A percentile compares a stretch with the other conserved stretches of the same genome.
Conservation (phyloP, 2,329 filamentous ascomycete species). For the Trichoderma lentiforme region DNA sequence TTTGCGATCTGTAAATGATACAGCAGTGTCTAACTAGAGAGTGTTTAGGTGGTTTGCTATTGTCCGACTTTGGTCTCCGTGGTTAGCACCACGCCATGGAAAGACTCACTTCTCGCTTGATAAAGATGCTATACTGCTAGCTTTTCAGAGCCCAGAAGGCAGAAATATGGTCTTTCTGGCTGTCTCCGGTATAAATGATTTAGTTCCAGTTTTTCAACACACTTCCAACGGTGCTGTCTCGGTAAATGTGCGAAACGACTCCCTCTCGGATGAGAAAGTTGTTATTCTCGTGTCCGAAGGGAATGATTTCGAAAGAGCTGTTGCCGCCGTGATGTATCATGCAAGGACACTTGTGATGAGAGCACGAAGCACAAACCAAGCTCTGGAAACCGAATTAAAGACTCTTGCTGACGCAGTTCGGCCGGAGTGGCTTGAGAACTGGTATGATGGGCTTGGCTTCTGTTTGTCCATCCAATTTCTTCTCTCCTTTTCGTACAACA, state of each 20-base stretch:
- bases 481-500: background rate
- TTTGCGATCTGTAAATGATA: too few species aligned
- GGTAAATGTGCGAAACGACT: constrained; percentile 71
- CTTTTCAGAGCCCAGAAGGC: constrained; percentile 71
- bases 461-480: constrained; percentile 52
- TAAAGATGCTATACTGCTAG: constrained; percentile 73
- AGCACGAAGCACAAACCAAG: constrained; percentile 41
- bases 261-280: constrained; percentile 49
- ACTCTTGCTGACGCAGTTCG: constrained; percentile 48
- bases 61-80: constrained; percentile 75
- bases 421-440: constrained; percentile 72
- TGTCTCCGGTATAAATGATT: constrained; percentile 69
- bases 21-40: background rate
- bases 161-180: constrained; percentile 74
- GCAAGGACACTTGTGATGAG: constrained; percentile 56
- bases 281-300: constrained; percentile 69
- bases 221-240: constrained; percentile 63
- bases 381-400: constrained; percentile 46
- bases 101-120: constrained; percentile 63
- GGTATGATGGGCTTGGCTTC: constrained; percentile 90
- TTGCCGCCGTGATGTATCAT: constrained; percentile 82
- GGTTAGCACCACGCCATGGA: constrained; percentile 87
- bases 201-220: constrained; percentile 66
- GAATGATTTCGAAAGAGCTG: constrained; percentile 68
- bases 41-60: constrained; percentile 70